Percentiles rank a stretch among this genome's conserved stretches.
Conservation (phyloP, 2,329 filamentous ascomycete genomes). For the Colletotrichum chrysophilum region DNA sequence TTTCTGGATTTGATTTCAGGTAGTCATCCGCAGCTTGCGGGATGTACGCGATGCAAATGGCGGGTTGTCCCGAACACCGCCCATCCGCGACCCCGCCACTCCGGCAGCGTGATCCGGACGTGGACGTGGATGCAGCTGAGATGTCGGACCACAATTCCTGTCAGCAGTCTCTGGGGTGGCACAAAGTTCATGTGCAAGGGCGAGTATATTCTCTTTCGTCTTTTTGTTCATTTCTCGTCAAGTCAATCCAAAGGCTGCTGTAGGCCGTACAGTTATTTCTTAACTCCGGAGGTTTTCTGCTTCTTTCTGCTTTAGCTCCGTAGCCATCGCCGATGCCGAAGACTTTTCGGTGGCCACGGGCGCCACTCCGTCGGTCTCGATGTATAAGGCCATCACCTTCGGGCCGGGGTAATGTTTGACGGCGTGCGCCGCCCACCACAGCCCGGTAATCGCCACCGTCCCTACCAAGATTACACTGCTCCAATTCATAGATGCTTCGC, state of each 20-base stretch:
- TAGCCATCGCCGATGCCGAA: slow-evolving; percentile 15
- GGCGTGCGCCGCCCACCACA: slow-evolving; percentile 58
- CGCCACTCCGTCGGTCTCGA: slow-evolving; percentile 31
- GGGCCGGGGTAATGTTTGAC: slow-evolving; percentile 54
- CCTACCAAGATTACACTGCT: slow-evolving; percentile 60
- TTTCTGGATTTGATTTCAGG: neutral
- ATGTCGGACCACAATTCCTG: neutral
- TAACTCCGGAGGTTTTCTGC: neutral
- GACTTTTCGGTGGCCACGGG: neutral
- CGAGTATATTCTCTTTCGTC: neutral
- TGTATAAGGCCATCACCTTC: slow-evolving; percentile 52
- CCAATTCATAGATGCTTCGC: slow-evolving; percentile 52
- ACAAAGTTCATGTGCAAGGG: neutral
- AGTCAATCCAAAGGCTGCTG: neutral
- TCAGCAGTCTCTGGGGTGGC: neutral
- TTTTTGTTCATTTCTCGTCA: neutral
- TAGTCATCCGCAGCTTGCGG: neutral
- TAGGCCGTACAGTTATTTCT: neutral
- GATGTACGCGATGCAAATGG: neutral
- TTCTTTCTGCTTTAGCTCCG: neutral
- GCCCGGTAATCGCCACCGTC: slow-evolving; percentile 46
- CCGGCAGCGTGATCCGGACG: neutral
- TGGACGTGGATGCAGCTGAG: neutral
- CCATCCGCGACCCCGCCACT: neutral
- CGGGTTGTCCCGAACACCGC: neutral